Evolutionary conservation across 768 basidiomycete species (phyloP).

Genomic region (Boletus rex-veris): DNA sequence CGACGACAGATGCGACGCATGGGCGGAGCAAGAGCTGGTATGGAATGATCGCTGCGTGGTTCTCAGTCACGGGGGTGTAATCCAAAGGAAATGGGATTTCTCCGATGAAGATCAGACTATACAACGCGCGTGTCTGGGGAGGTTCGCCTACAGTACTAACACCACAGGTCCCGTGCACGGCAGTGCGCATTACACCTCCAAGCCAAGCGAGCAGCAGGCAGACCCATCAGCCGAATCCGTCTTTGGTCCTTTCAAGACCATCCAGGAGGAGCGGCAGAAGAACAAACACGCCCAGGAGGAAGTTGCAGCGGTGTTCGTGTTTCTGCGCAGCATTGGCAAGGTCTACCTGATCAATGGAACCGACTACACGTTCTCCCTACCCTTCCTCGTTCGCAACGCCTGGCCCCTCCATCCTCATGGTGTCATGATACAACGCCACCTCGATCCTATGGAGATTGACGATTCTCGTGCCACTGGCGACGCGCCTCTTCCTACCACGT

Average conservation of each 20-base stretch:
- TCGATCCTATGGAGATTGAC: constrained; percentile 62
- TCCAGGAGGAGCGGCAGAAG: constrained; percentile 39
- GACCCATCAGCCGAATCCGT: constrained; percentile 23
- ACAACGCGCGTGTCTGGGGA: constrained; percentile 78
- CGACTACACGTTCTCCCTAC: constrained; percentile 75
- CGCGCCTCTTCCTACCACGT: constrained; percentile 71
- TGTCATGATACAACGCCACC: constrained; percentile 70
- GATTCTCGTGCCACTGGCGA: constrained; percentile 68
- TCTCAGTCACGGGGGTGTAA: constrained; percentile 62
- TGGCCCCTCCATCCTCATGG: constrained; percentile 81
- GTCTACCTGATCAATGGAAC: constrained; percentile 68
- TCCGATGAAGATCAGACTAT: constrained; percentile 66
- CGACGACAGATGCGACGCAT: constrained; percentile 36
- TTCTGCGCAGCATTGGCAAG: constrained; percentile 69
- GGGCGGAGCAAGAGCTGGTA: constrained; percentile 60
- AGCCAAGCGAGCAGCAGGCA: constrained; percentile 11
- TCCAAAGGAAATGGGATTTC: constrained; percentile 73
- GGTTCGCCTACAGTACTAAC: constrained; percentile 52
- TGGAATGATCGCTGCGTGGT: constrained; percentile 68
- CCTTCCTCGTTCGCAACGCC: constrained; percentile 74
- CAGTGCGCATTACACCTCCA: constrained; percentile 30
- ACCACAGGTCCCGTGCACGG: constrained; percentile 23
- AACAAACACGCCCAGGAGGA: constrained; percentile 35
- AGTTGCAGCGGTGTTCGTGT: constrained; percentile 68
- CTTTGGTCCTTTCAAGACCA: constrained; percentile 44